These are phyloP conservation scores for Phytophthora capsici DNA, from an alignment of 352 stramenopile species.

Conservation along the genomic window DNA sequence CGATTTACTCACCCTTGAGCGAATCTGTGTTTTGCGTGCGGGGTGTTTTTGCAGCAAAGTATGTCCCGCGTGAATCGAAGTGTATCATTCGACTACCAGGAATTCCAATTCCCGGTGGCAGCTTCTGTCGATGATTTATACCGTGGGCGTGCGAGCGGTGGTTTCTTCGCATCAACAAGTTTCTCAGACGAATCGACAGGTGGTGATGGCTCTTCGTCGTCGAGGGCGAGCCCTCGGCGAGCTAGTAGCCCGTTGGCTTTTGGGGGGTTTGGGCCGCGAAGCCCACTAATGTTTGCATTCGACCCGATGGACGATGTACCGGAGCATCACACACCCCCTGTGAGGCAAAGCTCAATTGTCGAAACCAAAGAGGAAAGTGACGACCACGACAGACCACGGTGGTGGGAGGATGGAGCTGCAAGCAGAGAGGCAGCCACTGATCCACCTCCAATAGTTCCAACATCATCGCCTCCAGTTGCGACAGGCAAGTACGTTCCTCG, in stretches of 20 bases:
- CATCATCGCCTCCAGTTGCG: constrained; percentile 61
- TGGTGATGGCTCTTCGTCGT: constrained; percentile 41
- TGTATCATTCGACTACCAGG: constrained; percentile 79
- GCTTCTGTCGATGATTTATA: constrained; percentile 64
- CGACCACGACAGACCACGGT: constrained; percentile 30
- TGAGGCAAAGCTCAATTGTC: constrained; percentile 18
- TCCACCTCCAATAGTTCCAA: constrained; percentile 53
- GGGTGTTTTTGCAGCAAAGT: constrained; percentile 40
- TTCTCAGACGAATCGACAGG: constrained; percentile 69
- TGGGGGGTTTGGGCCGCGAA: constrained; percentile 65
- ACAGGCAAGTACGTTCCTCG: constrained; percentile 76
- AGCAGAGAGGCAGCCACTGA: constrained; percentile 21
- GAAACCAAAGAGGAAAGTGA: constrained; percentile 36
- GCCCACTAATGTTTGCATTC: constrained; percentile 82
- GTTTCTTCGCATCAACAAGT: constrained; percentile 51
- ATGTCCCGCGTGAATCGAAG: constrained; percentile 77
- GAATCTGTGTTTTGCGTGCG: constrained; percentile 12
- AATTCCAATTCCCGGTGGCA: constrained; percentile 42
- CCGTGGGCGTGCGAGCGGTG: constrained; percentile 44
- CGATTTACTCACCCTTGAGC: constrained; percentile 24
- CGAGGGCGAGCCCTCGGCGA: constrained; percentile 57
- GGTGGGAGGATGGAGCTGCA: constrained; percentile 16
- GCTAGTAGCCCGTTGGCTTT: constrained; percentile 65
- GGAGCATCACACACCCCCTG: constrained; percentile 37
- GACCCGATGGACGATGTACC: constrained; percentile 74